Conservation (phyloP, 371 early-diverging fungal genomes). For the Mortierella sp. region DNA sequence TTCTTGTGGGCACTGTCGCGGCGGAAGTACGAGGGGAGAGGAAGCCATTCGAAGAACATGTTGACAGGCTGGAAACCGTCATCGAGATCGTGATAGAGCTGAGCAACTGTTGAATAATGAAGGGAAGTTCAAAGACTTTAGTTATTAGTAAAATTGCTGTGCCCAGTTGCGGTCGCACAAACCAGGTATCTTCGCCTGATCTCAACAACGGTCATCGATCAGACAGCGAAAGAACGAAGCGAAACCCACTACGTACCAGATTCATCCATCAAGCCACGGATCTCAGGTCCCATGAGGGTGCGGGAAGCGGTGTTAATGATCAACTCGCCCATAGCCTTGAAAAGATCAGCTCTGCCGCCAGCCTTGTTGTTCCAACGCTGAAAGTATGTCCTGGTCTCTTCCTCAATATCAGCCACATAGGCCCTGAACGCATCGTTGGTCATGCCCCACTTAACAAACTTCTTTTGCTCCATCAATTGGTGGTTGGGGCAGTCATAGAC, state of each 20-base stretch:
- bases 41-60: slow-evolving; percentile 88
- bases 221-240: too few relatives aligned
- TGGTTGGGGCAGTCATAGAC: slow-evolving; percentile 97
- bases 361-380: slow-evolving; percentile 64
- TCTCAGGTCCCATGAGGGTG: slow-evolving; percentile 94
- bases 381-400: slow-evolving; percentile 87
- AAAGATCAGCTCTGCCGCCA: slow-evolving; percentile 71
- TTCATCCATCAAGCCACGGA: slow-evolving; percentile 85
- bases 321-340: slow-evolving; percentile 87
- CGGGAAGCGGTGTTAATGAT: slow-evolving; percentile 96
- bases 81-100: slow-evolving; percentile 95
- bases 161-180: neutral
- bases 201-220: too few relatives aligned
- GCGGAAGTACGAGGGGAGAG: slow-evolving; percentile 81
- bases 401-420: slow-evolving; percentile 89
- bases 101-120: slow-evolving; percentile 79
- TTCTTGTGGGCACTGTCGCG: slow-evolving; percentile 90
- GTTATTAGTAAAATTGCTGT: too few relatives aligned
- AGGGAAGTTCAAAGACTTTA: too few relatives aligned
- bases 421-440: slow-evolving; percentile 86
- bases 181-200: too few relatives aligned
- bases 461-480: slow-evolving; percentile 97
- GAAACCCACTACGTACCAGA: slow-evolving; percentile 57
- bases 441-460: slow-evolving; percentile 94
- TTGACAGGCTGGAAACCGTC: slow-evolving; percentile 95